Percentiles rank a stretch among this genome's conserved stretches.
These are phyloP conservation scores for Mucor ambiguus DNA, from an alignment of 371 early-diverging fungal species.

Conservation along the genomic window DNA sequence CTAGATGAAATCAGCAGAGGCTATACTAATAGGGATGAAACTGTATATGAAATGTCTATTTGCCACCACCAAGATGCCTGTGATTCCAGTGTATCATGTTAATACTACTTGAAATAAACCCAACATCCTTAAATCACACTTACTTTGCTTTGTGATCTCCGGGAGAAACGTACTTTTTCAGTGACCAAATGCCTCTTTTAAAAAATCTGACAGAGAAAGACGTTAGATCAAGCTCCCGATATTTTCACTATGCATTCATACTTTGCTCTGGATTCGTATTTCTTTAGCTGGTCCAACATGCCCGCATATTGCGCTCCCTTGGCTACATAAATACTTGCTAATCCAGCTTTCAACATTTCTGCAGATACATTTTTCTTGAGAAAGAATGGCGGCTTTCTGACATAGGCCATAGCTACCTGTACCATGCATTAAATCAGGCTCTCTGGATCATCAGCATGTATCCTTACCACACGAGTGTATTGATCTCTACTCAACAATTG, in stretches of 20 bases:
- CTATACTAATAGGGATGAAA: not conserved
- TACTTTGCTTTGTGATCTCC: conserved; percentile 50
- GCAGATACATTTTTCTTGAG: conserved; percentile 64
- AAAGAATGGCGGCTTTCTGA: conserved; percentile 47
- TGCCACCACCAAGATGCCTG: conserved; percentile 4
- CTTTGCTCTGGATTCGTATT: conserved; percentile 62
- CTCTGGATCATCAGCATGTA: not conserved
- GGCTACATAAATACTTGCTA: conserved; percentile 69
- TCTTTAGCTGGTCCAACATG: conserved; percentile 43
- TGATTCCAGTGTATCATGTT: not conserved
- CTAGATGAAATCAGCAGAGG: conserved; percentile 6
- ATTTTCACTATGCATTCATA: conserved; percentile 17
- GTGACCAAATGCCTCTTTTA: conserved; percentile 44
- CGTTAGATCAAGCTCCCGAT: not conserved
- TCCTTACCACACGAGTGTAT: conserved; percentile 67
- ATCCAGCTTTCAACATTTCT: conserved; percentile 69
- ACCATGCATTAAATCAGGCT: not conserved
- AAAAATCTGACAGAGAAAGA: conserved; percentile 17
- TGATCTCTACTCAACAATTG: conserved; percentile 63
- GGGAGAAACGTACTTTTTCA: conserved; percentile 42
- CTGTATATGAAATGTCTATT: conserved; percentile 1
- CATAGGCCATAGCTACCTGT: conserved; percentile 68
- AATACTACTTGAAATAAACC: not conserved
- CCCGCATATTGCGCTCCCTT: conserved; percentile 74
- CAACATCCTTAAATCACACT: not conserved